Evolutionary conservation across 2,329 filamentous ascomycete genomes (phyloP).

Genomic region (Fusarium falciforme): DNA sequence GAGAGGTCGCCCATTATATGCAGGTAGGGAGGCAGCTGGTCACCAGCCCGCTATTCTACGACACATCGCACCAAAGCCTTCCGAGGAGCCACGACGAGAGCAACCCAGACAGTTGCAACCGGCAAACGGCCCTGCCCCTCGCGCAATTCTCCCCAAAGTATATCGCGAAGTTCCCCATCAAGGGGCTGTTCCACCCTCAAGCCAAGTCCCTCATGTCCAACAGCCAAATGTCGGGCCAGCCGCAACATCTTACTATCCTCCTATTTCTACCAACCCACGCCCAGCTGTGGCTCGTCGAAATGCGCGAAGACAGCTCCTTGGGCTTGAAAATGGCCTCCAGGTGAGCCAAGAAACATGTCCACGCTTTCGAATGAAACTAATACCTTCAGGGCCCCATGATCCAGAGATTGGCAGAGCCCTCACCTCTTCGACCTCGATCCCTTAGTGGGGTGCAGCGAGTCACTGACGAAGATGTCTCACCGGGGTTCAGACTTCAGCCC

Average conservation of each 20-base stretch:
- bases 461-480: neutral
- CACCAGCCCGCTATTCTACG: constrained; percentile 49
- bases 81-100: constrained; percentile 16
- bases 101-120: constrained; percentile 1
- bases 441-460: constrained; percentile 1
- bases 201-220: neutral
- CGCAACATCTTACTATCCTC: neutral
- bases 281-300: neutral
- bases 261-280: neutral
- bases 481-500: constrained; percentile 10
- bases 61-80: constrained; percentile 46
- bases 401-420: neutral
- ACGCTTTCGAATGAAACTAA: neutral
- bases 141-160: neutral
- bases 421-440: constrained; percentile 2
- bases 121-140: constrained; percentile 23
- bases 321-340: neutral
- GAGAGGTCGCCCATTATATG: constrained; percentile 59
- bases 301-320: neutral
- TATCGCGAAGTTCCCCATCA: neutral
- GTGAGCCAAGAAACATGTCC: neutral
- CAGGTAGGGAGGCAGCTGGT: constrained; percentile 53
- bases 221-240: neutral
- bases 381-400: neutral
- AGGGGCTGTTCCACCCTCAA: neutral